Percentiles rank a stretch among this genome's conserved stretches.
phyloP scores from a whole-genome alignment of 805 yeast genomes.

The Cyberlindnera mycetangii region DNA sequence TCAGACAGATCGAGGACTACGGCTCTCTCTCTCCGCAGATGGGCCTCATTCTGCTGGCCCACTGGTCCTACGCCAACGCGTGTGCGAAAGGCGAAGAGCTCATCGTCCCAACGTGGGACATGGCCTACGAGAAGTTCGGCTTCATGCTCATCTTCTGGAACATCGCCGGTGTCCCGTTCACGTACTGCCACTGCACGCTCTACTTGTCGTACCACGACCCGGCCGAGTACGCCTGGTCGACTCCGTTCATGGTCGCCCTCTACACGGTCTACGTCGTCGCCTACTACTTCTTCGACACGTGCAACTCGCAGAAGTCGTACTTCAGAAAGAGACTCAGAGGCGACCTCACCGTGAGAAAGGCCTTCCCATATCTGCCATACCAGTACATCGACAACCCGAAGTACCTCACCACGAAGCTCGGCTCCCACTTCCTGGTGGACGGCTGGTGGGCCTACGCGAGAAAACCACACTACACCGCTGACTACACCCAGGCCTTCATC shows the following conservation, averaged over 20 bases:
- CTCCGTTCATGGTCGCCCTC: slow-evolving; percentile 53
- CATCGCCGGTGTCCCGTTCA: slow-evolving; percentile 98
- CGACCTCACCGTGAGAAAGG: slow-evolving; percentile 68
- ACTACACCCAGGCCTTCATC: slow-evolving; percentile 78
- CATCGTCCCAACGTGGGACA: slow-evolving; percentile 98
- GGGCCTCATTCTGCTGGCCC: slow-evolving; percentile 70
- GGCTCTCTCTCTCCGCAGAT: slow-evolving; percentile 82
- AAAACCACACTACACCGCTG: slow-evolving; percentile 94
- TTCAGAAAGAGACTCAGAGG: slow-evolving; percentile 86
- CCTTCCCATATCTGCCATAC: slow-evolving; percentile 91
- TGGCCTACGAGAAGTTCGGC: slow-evolving; percentile 99
- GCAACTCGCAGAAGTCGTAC: slow-evolving; percentile 91
- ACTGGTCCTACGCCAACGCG: slow-evolving; percentile 94
- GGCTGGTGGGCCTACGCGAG: slow-evolving; percentile 96
- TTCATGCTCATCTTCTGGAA: slow-evolving; percentile 99
- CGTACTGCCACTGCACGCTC: slow-evolving; percentile 92
- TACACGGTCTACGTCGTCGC: slow-evolving; percentile 59
- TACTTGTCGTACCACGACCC: slow-evolving; percentile 84
- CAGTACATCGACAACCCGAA: slow-evolving; percentile 80
- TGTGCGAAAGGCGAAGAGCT: slow-evolving; percentile 97
- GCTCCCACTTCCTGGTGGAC: slow-evolving; percentile 80
- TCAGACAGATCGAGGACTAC: slow-evolving; percentile 76
- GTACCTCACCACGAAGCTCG: slow-evolving; percentile 80
- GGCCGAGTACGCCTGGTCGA: slow-evolving; percentile 72
- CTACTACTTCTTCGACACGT: slow-evolving; percentile 91